These are phyloP conservation scores for Eucalyptus coolabah DNA, from an alignment of 345 rosid genomes.

Conservation along the genomic window DNA sequence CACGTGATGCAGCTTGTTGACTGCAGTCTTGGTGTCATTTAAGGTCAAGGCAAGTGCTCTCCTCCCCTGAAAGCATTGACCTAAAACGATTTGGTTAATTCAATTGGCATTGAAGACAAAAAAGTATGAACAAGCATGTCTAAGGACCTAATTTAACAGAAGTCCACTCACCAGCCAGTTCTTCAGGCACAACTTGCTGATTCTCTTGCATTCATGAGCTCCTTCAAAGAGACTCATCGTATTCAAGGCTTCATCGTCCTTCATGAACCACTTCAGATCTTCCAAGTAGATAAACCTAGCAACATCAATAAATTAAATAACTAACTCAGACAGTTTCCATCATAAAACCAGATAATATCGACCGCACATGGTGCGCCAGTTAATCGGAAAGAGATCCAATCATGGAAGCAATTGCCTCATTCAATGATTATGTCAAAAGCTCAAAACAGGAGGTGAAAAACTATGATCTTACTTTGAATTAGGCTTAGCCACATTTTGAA, in stretches of 20 bases:
- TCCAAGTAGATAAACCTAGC: slow-evolving; percentile 53
- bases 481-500: slow-evolving; percentile 50
- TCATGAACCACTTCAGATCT: slow-evolving; percentile 63
- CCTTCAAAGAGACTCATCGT: slow-evolving; percentile 40
- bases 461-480: slow-evolving; percentile 42
- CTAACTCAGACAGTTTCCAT: background rate
- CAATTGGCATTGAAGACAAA: background rate
- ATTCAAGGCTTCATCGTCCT: slow-evolving; percentile 59
- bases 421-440: background rate
- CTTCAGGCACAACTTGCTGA: slow-evolving; percentile 59
- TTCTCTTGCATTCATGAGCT: slow-evolving; percentile 38
- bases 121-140: background rate
- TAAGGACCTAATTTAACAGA: background rate
- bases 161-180: slow-evolving; percentile 71
- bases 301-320: background rate
- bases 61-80: slow-evolving; percentile 42
- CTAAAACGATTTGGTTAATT: background rate
- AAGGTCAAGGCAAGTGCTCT: slow-evolving; percentile 79
- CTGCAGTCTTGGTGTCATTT: slow-evolving; percentile 87
- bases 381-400: background rate
- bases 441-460: background rate
- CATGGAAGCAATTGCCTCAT: background rate
- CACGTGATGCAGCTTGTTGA: slow-evolving; percentile 66
- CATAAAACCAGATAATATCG: background rate
- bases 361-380: background rate